Base-by-base conservation (phyloP, 768 basidiomycete genomes). In the Epithele typhae region DNA sequence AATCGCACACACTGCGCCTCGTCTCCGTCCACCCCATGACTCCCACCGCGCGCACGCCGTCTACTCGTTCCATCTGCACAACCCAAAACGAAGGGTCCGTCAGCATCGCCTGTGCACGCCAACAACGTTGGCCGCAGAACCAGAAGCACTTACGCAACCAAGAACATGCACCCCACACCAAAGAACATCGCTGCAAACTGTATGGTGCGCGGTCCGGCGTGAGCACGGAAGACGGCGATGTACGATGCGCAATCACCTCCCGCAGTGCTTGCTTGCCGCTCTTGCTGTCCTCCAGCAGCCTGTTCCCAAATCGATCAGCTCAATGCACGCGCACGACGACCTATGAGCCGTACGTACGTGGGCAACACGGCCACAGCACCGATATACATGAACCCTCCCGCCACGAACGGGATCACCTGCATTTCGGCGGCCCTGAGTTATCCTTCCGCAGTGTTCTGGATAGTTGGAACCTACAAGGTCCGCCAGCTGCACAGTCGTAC, bases 161-260 rank as follows among this genome's bases (percentile, higher is more conserved):
- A 64, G 64, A 91, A 84, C 92, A 95, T 95, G 73, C 91, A 93
- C 61, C 77, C 63, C 55, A 94, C 92, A 24, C 92, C 92, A 64
- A 95, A 78, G 39, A 79, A 79, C 92, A 95, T 94, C 49, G 91
- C 92, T 49, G 75, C 84, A 68, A 94, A 93, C 91, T 94, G 65
- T 51, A 24, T 9, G 30, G 25, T 33, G 18, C 5, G 22, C 25
- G n/a, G n/a, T 10, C 23, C 15, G n/a, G 25, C 37, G 51, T 48
- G 33, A 53, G 43, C 42, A 18, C 41, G 27, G 46, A 45, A 48
- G 25, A 39, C 19, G 10, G 14, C 17, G 7, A 5, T 25, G 14
- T 25, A 4, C 9, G 15, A 14, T 23, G 18, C 34, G 11, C 23
- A 62, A 77, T 60, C 62, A 84, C 90, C 83, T 96, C 92, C 34